Evolutionary conservation across 176 grass and related monocot genomes (phyloP).

Genomic region (Carex parvula): DNA sequence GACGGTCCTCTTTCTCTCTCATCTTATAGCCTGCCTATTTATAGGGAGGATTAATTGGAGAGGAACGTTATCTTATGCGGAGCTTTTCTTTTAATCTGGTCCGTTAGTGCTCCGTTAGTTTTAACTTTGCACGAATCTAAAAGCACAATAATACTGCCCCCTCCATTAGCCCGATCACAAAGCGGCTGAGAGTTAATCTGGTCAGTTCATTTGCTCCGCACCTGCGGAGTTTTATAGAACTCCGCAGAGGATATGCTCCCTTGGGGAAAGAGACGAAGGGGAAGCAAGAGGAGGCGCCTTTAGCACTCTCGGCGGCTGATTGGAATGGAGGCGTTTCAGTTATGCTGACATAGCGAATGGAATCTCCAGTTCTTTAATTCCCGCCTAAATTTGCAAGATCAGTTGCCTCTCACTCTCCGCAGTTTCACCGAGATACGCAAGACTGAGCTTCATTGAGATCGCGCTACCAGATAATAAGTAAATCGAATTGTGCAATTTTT

Average conservation of each 20-base stretch:
- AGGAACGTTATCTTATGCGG: too few relatives aligned
- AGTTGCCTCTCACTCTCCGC: not conserved
- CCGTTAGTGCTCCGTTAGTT: too few relatives aligned
- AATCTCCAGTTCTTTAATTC: conserved; percentile 1
- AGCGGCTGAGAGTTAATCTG: too few relatives aligned
- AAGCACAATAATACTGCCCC: too few relatives aligned
- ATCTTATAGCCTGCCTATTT: not conserved
- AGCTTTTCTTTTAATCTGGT: too few relatives aligned
- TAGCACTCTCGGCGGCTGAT: not conserved
- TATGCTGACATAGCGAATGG: not conserved
- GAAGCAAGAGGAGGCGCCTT: not conserved
- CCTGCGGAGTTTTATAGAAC: too few relatives aligned
- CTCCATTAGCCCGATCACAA: too few relatives aligned
- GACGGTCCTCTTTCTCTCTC: not conserved
- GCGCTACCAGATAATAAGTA: not conserved
- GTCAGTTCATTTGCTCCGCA: too few relatives aligned
- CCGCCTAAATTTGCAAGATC: conserved; percentile 14
- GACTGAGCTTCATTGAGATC: not conserved
- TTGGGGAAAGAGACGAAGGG: not conserved
- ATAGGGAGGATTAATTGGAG: not conserved
- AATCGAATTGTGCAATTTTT: not conserved
- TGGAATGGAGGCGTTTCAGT: conserved; percentile 20
- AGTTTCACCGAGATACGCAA: not conserved
- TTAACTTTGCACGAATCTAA: too few relatives aligned
- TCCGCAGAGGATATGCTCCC: too few relatives aligned